These are phyloP conservation scores for Kodamaea kaohsiungensis DNA, from an alignment of 805 yeast species.

Conservation along the genomic window DNA sequence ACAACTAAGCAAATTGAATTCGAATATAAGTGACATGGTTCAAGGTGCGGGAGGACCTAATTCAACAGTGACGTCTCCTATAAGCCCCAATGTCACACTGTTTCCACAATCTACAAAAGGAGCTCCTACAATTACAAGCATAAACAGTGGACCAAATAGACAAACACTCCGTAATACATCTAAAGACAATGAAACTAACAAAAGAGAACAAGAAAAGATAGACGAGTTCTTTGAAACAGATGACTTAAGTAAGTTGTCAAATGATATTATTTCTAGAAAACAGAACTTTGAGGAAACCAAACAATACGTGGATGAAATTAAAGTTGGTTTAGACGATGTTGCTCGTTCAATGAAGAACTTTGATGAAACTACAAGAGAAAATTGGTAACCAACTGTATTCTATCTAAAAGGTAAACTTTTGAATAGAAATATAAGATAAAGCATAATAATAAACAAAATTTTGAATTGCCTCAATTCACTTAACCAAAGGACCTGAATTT, in stretches of 20 bases:
- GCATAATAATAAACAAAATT: no score
- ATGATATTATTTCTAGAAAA: slow-evolving; percentile 41
- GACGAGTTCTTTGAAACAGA: slow-evolving; percentile 26
- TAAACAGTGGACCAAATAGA: background rate
- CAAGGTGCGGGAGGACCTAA: background rate
- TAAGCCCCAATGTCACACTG: slow-evolving; percentile 10
- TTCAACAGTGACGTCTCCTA: background rate
- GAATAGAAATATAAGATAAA: background rate
- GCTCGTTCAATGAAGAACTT: slow-evolving; percentile 51
- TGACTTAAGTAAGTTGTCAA: slow-evolving; percentile 11
- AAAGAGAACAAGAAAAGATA: slow-evolving; percentile 21
- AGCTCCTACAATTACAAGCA: slow-evolving; percentile 14
- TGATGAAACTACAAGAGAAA: slow-evolving; percentile 43
- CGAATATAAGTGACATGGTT: slow-evolving; percentile 1
- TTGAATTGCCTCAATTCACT: no score
- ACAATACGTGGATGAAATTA: slow-evolving; percentile 50
- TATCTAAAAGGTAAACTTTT: no score
- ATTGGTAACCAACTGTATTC: slow-evolving; percentile 32
- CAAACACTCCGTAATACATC: background rate
- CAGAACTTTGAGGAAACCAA: slow-evolving; percentile 54
- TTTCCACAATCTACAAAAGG: slow-evolving; percentile 15
- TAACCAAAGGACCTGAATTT: no score
- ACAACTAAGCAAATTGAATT: slow-evolving; percentile 6
- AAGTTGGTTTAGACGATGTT: slow-evolving; percentile 50
- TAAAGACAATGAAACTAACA: slow-evolving; percentile 16